These are phyloP conservation scores for Rhodotorula graminis DNA, from an alignment of 768 basidiomycete species.

Conservation along the genomic window DNA sequence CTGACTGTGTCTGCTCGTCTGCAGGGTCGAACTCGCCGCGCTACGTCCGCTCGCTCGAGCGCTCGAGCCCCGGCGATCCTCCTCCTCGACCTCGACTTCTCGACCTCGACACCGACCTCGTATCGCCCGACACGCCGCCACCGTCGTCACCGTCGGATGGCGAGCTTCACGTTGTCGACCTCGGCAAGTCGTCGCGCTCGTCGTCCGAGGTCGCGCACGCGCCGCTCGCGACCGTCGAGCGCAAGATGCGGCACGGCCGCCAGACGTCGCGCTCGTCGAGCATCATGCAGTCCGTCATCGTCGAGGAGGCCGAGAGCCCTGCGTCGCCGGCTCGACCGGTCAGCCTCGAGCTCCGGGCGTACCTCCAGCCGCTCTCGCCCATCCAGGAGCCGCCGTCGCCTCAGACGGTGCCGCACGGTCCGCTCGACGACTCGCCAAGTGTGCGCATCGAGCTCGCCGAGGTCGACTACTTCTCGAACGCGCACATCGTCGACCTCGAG, in stretches of 20 bases:
- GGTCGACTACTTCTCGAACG: neutral
- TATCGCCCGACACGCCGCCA: slow-evolving; percentile 24
- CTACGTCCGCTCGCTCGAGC: slow-evolving; percentile 17
- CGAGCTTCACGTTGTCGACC: neutral
- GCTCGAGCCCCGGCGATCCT: neutral
- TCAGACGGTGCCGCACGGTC: neutral
- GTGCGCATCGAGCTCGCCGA: slow-evolving; percentile 1
- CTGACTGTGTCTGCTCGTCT: neutral
- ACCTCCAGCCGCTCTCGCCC: slow-evolving; percentile 8
- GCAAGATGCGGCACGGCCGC: neutral
- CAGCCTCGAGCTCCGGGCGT: neutral
- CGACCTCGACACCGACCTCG: neutral
- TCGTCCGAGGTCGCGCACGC: neutral
- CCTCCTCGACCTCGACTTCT: neutral
- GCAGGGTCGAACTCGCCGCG: slow-evolving; percentile 15
- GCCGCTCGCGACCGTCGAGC: neutral
- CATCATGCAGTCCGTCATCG: slow-evolving; percentile 1
- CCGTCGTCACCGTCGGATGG: slow-evolving; percentile 11
- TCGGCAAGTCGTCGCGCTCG: neutral
- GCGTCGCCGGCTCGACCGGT: no score
- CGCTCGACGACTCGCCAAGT: neutral
- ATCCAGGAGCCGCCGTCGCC: neutral
- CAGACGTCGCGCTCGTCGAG: slow-evolving; percentile 16
- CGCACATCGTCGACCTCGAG: slow-evolving; percentile 1
- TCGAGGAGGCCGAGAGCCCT: slow-evolving; percentile 4